Base-by-base conservation (phyloP, 306 rosid species). In the Glycyrrhiza uralensis region DNA sequence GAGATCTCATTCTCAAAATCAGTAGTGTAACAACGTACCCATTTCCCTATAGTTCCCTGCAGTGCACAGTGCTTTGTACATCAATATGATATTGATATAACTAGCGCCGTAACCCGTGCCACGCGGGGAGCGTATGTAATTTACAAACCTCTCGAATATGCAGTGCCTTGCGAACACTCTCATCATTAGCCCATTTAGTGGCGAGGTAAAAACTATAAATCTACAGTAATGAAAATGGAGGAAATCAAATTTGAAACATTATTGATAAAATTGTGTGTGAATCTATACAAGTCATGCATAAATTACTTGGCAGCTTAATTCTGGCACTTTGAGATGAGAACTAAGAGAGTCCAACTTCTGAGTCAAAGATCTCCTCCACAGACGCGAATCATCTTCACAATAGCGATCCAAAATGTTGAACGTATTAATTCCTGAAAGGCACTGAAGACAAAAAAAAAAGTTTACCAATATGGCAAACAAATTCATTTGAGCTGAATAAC, bases 301-400 rank as follows among this genome's bases (percentile, higher is more conserved):
- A 47, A 11, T 54, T 85, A 87, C 92, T 38, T 68, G 79, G 50
- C 94, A 86, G 20, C 47, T 73, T 2, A 64, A 23, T 3, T 69
- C 52, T 1, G 83, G 86, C 51, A 33, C 69, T 0, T 60, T 32
- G 14, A 60, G 69, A 32, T 35, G 58, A 39, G 77, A 63, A 23
- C 30, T 45, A 19, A 18, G 26, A 29, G 76, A 66, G 24, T 55
- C 35, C 7, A 41, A 38, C 22, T 66, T 35, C 23, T 66, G 71
- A 49, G 65, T 60, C 22, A 85, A 66, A 38, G 79, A 74, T 64
- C 88, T 85, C 45, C 71, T 75, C 38, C 51, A 45, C 4, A 8
- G 12, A 24, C 2, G 72, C 0, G 81, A 54, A 13, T 38, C 68
- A 24, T 20, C 33, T 14, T 13, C 7, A 13, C 97, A 90, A 0